Conservation (phyloP, 495 filamentous ascomycete species). For the Aspergillus nidulans region DNA sequence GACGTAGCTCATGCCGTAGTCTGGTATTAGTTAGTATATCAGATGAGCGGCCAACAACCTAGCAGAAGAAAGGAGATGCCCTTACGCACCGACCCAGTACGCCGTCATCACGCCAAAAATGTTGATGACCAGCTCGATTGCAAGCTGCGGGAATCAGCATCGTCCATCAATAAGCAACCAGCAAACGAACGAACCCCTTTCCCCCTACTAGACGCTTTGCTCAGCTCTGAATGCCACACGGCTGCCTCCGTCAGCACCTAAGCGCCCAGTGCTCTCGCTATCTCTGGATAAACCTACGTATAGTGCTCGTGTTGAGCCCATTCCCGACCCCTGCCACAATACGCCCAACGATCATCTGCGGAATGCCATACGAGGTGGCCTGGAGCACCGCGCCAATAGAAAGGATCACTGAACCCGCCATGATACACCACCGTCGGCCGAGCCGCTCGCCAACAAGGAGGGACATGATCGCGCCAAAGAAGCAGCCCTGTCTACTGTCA, state of each 20-base stretch:
- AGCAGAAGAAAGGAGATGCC: background rate
- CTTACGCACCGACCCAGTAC: slow-evolving; percentile 33
- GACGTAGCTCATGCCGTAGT: slow-evolving; percentile 34
- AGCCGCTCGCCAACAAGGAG: slow-evolving; percentile 48
- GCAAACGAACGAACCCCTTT: slow-evolving; percentile 46
- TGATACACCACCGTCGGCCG: slow-evolving; percentile 51
- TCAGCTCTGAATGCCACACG: slow-evolving; percentile 54
- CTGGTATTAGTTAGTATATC: background rate
- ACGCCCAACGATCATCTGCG: slow-evolving; percentile 50
- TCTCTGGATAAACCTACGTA: slow-evolving; percentile 31
- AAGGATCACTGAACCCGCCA: slow-evolving; percentile 50
- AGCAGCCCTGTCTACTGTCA: slow-evolving; percentile 39
- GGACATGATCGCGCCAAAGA: slow-evolving; percentile 51
- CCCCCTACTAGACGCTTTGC: slow-evolving; percentile 57
- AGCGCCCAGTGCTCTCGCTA: no score
- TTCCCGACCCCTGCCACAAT: slow-evolving; percentile 46
- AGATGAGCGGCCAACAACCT: background rate
- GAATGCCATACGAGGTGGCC: slow-evolving; percentile 44
- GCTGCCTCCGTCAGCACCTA: slow-evolving; percentile 19
- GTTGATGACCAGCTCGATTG: slow-evolving; percentile 58
- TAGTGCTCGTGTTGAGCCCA: slow-evolving; percentile 46
- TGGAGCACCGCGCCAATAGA: slow-evolving; percentile 53
- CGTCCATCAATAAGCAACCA: background rate
- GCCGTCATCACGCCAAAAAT: slow-evolving; percentile 48
- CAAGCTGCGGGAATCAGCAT: slow-evolving; percentile 21